phyloP scores from a whole-genome alignment of 352 stramenopile genomes.

The Pythium brassicae region DNA sequence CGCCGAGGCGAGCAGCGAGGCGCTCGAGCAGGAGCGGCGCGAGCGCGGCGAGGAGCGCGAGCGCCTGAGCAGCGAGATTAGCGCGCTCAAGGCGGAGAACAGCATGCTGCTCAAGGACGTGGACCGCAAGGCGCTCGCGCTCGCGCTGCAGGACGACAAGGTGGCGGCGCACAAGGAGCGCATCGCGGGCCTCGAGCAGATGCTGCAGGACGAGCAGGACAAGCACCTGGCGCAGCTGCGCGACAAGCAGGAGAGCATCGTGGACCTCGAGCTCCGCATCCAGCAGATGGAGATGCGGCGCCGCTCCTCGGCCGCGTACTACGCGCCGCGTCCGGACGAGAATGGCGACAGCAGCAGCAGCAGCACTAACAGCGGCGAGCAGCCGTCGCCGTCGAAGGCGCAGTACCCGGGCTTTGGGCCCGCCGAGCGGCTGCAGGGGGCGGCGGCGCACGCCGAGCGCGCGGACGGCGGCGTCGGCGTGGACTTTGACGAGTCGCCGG shows the following conservation, averaged over 20 bases:
- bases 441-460: conserved; percentile 17
- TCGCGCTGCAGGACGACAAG: conserved; percentile 67
- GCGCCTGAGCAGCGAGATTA: conserved; percentile 40
- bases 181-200: conserved; percentile 51
- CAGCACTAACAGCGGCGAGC: neutral
- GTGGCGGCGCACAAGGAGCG: conserved; percentile 55
- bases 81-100: conserved; percentile 65
- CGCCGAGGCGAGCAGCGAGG: conserved; percentile 16
- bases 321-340: conserved; percentile 33
- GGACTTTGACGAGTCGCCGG: conserved; percentile 43
- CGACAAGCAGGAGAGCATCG: conserved; percentile 70
- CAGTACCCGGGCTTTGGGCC: conserved; percentile 43
- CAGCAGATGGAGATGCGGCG: conserved; percentile 55
- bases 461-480: conserved; percentile 7
- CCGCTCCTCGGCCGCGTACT: conserved; percentile 42
- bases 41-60: conserved; percentile 43
- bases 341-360: conserved; percentile 4
- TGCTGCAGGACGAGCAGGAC: conserved; percentile 61
- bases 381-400: neutral
- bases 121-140: conserved; percentile 57
- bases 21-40: conserved; percentile 36
- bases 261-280: conserved; percentile 56
- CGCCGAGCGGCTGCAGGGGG: conserved; percentile 26
- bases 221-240: conserved; percentile 54
- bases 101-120: conserved; percentile 69